phyloP scores from a whole-genome alignment of 345 rosid genomes.

The Hirschfeldia incana region DNA sequence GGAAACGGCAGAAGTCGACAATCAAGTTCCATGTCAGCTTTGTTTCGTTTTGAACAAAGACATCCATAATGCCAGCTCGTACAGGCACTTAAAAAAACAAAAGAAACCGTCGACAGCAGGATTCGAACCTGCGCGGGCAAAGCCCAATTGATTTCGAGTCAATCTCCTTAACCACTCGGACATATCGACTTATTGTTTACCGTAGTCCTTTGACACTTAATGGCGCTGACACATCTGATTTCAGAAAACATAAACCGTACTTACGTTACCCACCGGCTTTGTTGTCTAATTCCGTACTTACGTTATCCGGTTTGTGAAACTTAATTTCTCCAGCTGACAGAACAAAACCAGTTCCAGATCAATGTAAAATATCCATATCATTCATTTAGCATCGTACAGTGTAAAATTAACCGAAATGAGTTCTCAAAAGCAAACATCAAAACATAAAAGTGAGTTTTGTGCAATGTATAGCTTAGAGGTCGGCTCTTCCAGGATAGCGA shows the following conservation, averaged over 20 bases:
- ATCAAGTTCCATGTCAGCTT: neutral
- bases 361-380: neutral
- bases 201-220: no score
- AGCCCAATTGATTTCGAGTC: slow-evolving; percentile 99
- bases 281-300: neutral
- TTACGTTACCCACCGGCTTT: neutral
- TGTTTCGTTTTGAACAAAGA: neutral
- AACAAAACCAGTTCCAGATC: neutral
- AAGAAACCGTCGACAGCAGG: slow-evolving; percentile 29
- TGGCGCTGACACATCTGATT: no score
- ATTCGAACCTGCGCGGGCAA: slow-evolving; percentile 85
- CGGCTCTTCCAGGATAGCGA: slow-evolving; percentile 89
- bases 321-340: neutral
- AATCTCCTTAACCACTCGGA: slow-evolving; percentile 79
- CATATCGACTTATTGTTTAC: slow-evolving; percentile 9
- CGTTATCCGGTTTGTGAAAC: neutral
- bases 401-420: neutral
- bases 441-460: neutral
- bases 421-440: neutral
- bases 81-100: no score
- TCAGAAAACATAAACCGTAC: no score
- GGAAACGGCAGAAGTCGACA: neutral
- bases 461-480: slow-evolving; percentile 69
- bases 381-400: neutral
- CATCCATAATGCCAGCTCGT: no score